These are phyloP conservation scores for Penicillium freii DNA, from an alignment of 2,329 filamentous ascomycete species.

Conservation along the genomic window DNA sequence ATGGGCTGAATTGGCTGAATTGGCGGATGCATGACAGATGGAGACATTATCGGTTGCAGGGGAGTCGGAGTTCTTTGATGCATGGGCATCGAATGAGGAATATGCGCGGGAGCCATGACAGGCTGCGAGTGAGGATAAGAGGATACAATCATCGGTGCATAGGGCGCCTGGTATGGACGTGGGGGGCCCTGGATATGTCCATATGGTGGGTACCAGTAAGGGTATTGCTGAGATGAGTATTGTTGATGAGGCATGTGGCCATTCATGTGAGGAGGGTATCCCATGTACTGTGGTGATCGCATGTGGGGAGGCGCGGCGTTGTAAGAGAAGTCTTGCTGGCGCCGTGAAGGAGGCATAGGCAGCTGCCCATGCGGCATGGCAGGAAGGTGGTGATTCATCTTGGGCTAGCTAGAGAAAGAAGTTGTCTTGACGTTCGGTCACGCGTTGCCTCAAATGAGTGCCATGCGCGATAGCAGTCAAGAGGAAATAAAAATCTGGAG, in stretches of 20 bases:
- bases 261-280: slow-evolving; percentile 57
- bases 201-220: slow-evolving; percentile 47
- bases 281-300: slow-evolving; percentile 60
- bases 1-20: slow-evolving; percentile 28
- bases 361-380: slow-evolving; percentile 50
- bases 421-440: slow-evolving; percentile 39
- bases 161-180: slow-evolving; percentile 40
- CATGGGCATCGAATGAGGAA: slow-evolving; percentile 37
- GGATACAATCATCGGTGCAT: slow-evolving; percentile 45
- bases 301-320: slow-evolving; percentile 50
- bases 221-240: slow-evolving; percentile 47
- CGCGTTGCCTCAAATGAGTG: slow-evolving; percentile 42
- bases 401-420: slow-evolving; percentile 33
- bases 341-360: slow-evolving; percentile 50
- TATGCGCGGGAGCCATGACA: slow-evolving; percentile 38
- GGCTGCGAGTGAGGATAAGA: slow-evolving; percentile 45
- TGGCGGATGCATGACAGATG: slow-evolving; percentile 28
- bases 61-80: slow-evolving; percentile 40
- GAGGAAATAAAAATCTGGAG: slow-evolving; percentile 19
- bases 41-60: slow-evolving; percentile 39
- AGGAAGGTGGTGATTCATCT: slow-evolving; percentile 48
- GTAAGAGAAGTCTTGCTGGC: slow-evolving; percentile 48
- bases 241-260: slow-evolving; percentile 49
- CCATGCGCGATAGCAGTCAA: slow-evolving; percentile 37
- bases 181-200: slow-evolving; percentile 43